Conservation (phyloP, 495 filamentous ascomycete species). For the Extremus antarcticus region DNA sequence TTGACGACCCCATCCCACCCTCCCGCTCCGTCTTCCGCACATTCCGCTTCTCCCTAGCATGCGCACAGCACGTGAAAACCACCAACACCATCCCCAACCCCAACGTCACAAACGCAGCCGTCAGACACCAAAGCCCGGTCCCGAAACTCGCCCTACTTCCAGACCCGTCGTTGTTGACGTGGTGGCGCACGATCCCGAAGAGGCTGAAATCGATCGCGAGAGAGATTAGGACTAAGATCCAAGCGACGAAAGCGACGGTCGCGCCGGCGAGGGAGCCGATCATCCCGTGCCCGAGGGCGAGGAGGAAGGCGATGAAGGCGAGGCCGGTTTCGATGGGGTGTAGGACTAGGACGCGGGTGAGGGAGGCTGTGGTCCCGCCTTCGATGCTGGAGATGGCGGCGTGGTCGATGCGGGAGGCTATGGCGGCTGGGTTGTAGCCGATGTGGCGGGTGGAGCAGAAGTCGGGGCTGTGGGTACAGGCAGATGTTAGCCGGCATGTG, state of each 20-base stretch:
- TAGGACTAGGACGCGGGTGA: constrained; percentile 49
- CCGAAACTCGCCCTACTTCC: constrained; percentile 35
- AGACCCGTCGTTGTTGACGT: constrained; percentile 35
- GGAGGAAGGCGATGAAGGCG: constrained; percentile 48
- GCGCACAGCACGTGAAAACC: constrained; percentile 47
- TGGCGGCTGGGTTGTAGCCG: constrained; percentile 42
- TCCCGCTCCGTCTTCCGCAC: constrained; percentile 2
- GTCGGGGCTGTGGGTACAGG: constrained; percentile 33
- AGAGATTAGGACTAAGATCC: constrained; percentile 43
- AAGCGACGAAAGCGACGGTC: constrained; percentile 39
- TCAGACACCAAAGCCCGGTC: constrained; percentile 40
- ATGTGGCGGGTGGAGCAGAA: constrained; percentile 36
- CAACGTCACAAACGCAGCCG: constrained; percentile 41
- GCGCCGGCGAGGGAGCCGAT: constrained; percentile 42
- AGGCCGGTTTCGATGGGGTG: constrained; percentile 49
- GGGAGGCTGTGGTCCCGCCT: constrained; percentile 32
- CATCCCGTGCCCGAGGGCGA: constrained; percentile 42
- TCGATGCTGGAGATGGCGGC: constrained; percentile 32
- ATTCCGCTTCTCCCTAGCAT: constrained; percentile 21
- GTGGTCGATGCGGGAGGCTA: constrained; percentile 24
- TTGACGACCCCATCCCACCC: neutral
- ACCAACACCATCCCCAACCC: constrained; percentile 44
- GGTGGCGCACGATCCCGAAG: constrained; percentile 41
- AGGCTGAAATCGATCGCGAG: constrained; percentile 46
- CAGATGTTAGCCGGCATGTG: too few species aligned